phyloP scores from a whole-genome alignment of 257 asterid genomes.

The Ophiorrhiza pumila region DNA sequence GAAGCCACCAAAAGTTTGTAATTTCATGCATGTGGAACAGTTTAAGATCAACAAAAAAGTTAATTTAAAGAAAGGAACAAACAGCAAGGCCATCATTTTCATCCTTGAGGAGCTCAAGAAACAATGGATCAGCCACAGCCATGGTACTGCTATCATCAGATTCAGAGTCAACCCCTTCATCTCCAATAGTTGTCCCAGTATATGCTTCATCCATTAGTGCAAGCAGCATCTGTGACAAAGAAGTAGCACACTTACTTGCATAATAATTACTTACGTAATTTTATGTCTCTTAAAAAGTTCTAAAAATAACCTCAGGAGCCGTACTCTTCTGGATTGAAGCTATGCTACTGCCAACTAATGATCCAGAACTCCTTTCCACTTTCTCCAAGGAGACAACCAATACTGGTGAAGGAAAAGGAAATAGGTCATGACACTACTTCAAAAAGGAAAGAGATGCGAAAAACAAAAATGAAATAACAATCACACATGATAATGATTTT shows the following conservation, averaged over 20 bases:
- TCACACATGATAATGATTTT: not conserved
- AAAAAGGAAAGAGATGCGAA: slow-evolving; percentile 6
- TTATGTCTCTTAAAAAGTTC: slow-evolving; percentile 18
- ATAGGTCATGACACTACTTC: slow-evolving; percentile 9
- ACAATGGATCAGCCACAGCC: slow-evolving; percentile 72
- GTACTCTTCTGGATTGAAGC: slow-evolving; percentile 95
- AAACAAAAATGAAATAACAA: not conserved
- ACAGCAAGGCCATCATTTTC: slow-evolving; percentile 97
- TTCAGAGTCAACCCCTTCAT: slow-evolving; percentile 91
- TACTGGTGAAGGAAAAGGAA: slow-evolving; percentile 42
- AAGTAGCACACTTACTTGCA: slow-evolving; percentile 20
- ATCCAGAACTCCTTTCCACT: slow-evolving; percentile 82
- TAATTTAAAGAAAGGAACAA: slow-evolving; percentile 38
- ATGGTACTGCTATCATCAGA: slow-evolving; percentile 79
- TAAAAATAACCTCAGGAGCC: slow-evolving; percentile 75
- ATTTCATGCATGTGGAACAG: not conserved
- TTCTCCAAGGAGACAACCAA: slow-evolving; percentile 90
- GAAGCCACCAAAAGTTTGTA: not conserved
- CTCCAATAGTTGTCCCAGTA: slow-evolving; percentile 93
- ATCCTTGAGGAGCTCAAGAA: slow-evolving; percentile 96
- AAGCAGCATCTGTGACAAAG: slow-evolving; percentile 69
- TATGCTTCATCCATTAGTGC: slow-evolving; percentile 99
- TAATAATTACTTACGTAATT: slow-evolving; percentile 5
- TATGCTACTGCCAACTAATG: slow-evolving; percentile 86
- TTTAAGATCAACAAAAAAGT: not conserved